Percentiles rank a stretch among this genome's conserved stretches.
Evolutionary conservation across 225 moss, liverwort and hornwort species (phyloP).

Genomic region (Sphagnum tenellum): DNA sequence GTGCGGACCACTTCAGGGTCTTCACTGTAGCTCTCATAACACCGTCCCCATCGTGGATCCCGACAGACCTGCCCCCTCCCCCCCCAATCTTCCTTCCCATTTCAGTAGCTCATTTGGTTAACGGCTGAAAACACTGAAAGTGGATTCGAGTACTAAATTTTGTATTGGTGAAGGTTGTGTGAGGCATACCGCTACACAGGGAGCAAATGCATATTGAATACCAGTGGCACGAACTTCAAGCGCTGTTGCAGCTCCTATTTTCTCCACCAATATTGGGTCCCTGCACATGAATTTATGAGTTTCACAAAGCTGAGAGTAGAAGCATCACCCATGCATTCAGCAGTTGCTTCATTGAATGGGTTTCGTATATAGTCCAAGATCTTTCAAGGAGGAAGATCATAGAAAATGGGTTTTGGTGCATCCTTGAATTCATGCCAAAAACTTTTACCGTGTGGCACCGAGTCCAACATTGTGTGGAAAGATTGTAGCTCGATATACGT

Average conservation of each 20-base stretch:
- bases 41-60: slow-evolving; percentile 94
- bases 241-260: slow-evolving; percentile 84
- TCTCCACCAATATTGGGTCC: slow-evolving; percentile 62
- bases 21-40: slow-evolving; percentile 97
- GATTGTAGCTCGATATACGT: slow-evolving; percentile 66
- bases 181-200: slow-evolving; percentile 68
- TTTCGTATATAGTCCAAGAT: too few species aligned
- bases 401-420: too few species aligned
- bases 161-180: too few species aligned
- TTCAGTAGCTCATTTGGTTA: too few species aligned
- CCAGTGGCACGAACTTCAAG: slow-evolving; percentile 81
- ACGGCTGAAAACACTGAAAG: too few species aligned
- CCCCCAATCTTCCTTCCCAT: too few species aligned
- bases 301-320: too few species aligned
- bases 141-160: too few species aligned
- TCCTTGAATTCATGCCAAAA: too few species aligned
- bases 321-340: too few species aligned
- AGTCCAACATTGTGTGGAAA: slow-evolving; percentile 95
- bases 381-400: too few species aligned
- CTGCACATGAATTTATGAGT: slow-evolving; percentile 11
- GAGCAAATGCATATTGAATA: slow-evolving; percentile 76
- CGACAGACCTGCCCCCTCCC: slow-evolving; percentile 40
- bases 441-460: slow-evolving; percentile 52
- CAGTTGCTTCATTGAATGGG: too few species aligned
- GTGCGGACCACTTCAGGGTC: slow-evolving; percentile 56